Evolutionary conservation across 1,139 yeast species (phyloP).

Genomic region (Hansenula sp.): DNA sequence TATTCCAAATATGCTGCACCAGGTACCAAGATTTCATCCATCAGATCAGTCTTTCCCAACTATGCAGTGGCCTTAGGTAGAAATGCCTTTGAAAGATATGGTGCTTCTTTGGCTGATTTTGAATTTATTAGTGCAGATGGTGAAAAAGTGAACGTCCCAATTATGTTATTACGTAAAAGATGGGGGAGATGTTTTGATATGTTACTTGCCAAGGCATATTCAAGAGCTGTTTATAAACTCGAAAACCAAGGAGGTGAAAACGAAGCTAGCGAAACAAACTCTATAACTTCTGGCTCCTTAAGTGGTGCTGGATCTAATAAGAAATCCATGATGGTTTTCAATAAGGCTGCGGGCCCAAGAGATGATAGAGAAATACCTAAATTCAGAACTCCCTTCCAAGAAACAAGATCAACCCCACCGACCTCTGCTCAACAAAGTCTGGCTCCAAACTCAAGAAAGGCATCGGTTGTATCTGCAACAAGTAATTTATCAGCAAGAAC

Average conservation of each 20-base stretch:
- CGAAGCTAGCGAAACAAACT: slow-evolving; percentile 13
- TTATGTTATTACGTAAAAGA: slow-evolving; percentile 57
- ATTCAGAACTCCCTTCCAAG: slow-evolving; percentile 24
- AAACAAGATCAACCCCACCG: slow-evolving; percentile 5
- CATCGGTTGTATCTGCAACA: slow-evolving; percentile 29
- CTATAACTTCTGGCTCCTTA: slow-evolving; percentile 15
- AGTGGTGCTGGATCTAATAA: slow-evolving; percentile 7
- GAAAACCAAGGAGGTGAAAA: slow-evolving; percentile 23
- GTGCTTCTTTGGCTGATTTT: slow-evolving; percentile 62
- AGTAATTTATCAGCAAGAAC: slow-evolving; percentile 16
- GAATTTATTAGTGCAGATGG: slow-evolving; percentile 68
- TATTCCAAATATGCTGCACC: slow-evolving; percentile 80
- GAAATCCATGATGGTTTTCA: slow-evolving; percentile 17
- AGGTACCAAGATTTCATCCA: slow-evolving; percentile 58
- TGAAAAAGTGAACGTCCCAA: slow-evolving; percentile 57
- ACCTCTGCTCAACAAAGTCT: slow-evolving; percentile 4
- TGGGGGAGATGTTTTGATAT: slow-evolving; percentile 73
- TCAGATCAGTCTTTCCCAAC: slow-evolving; percentile 67
- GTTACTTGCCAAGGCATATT: slow-evolving; percentile 58
- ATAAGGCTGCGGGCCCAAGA: slow-evolving; percentile 8
- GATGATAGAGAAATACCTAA: slow-evolving; percentile 20
- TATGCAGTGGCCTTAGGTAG: slow-evolving; percentile 75
- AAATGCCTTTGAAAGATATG: slow-evolving; percentile 66
- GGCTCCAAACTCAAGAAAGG: slow-evolving; percentile 26
- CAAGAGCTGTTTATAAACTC: slow-evolving; percentile 49